Base-by-base conservation (phyloP, 2,329 filamentous ascomycete genomes). In the Cladophialophora exuberans region DNA sequence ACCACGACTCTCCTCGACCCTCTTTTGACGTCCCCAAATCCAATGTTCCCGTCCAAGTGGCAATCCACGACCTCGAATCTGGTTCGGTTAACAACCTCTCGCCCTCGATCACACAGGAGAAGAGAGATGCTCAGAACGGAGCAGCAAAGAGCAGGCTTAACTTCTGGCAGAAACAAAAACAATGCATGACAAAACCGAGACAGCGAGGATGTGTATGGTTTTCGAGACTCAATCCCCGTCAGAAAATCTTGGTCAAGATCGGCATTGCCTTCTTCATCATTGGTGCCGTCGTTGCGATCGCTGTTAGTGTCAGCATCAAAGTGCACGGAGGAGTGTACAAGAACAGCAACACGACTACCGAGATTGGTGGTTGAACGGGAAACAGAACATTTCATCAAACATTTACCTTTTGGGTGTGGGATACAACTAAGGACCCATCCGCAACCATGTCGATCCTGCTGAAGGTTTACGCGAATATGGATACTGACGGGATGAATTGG, bases 311-410 rank as follows among this genome's bases (percentile, higher is more conserved):
- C 53, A 73, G 73, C 1, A 68, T 68, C 18, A 72, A 72, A 1
- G 72, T 76, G 1, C 72, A 73, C 25, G 74, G 73, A n/a, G 70
- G 73, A 4, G 71, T 75, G 3, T 77, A 73, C 70, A 73, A 68
- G 55, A 69, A 62, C 7, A 66, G 68, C 55, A 63, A 71, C 15
- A 61, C 67, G 28, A 65, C 69, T 18, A 63, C 64, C 20, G 43
- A 62, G 1, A 64, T 72, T 50, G 64, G 66, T 38, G 54, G n/a
- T n/a, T n/a, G n/a, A n/a, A n/a, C n/a, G n/a, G n/a, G n/a, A n/a
- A n/a, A n/a, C n/a, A n/a, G n/a, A n/a, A n/a, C n/a, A 42, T 13
- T 26, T 22, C 7, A 23, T 6, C n/a, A 42, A 42, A 22, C 13
- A 23, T 25, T 23, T 13, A 42, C n/a, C n/a, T n/a, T n/a, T n/a